These are phyloP conservation scores for Alternaria triticina DNA, from an alignment of 2,329 filamentous ascomycete species.

Conservation along the genomic window DNA sequence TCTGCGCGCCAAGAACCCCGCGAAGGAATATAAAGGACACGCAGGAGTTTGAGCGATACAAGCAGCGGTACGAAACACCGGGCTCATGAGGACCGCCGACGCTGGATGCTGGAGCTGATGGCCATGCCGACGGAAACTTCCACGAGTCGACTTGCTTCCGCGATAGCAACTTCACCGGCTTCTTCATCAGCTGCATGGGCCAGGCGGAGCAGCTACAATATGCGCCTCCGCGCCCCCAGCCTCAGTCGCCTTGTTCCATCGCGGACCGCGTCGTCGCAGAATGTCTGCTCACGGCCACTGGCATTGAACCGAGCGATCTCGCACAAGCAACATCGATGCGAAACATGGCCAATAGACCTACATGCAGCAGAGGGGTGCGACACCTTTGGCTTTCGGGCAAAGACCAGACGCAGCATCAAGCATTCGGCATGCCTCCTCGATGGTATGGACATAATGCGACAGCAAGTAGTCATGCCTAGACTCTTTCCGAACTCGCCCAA, in stretches of 20 bases:
- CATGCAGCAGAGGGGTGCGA: not conserved
- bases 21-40: not conserved
- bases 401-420: not conserved
- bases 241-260: too few species aligned
- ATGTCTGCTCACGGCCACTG: not conserved
- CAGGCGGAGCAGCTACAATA: not conserved
- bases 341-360: not conserved
- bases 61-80: not conserved
- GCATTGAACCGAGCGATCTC: rapidly evolving
- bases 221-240: too few species aligned
- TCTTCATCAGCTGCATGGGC: not conserved
- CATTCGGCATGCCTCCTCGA: not conserved
- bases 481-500: not conserved
- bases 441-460: not conserved
- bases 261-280: not conserved
- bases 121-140: too few species aligned
- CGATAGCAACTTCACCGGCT: not conserved
- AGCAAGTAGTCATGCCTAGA: rapidly evolving
- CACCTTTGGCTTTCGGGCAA: not conserved
- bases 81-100: not conserved
- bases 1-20: not conserved
- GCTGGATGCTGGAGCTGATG: not conserved
- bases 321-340: rapidly evolving
- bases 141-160: too few species aligned
- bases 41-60: not conserved